Evolutionary conservation across 306 rosid species (phyloP).

Genomic region (Gillenia trifoliata): DNA sequence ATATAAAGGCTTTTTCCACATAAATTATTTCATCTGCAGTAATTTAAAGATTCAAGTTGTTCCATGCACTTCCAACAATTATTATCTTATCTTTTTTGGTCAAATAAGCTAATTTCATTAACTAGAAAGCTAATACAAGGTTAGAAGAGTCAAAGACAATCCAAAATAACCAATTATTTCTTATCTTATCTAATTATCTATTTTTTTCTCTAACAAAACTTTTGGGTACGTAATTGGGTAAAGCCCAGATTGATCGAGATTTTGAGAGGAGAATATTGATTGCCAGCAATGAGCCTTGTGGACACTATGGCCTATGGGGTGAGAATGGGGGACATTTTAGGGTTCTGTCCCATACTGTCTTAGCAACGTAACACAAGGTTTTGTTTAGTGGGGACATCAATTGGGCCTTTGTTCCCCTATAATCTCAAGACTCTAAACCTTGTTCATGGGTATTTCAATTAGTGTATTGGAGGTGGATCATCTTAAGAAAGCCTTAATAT

Average conservation of each 20-base stretch:
- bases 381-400: constrained; percentile 32
- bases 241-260: not conserved
- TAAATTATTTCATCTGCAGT: not conserved
- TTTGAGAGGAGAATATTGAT: constrained; percentile 14
- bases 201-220: not conserved
- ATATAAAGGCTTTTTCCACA: not conserved
- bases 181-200: constrained; percentile 14
- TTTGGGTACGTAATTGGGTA: constrained; percentile 5
- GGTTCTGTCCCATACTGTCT: constrained; percentile 41
- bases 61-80: not conserved
- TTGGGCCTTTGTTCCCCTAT: constrained; percentile 21
- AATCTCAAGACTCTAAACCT: not conserved
- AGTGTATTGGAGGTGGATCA: not conserved
- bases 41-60: not conserved
- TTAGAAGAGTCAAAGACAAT: no score
- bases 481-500: not conserved
- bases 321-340: constrained; percentile 21
- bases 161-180: not conserved
- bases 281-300: constrained; percentile 25
- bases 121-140: no score
- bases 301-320: constrained; percentile 16
- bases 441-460: not conserved
- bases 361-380: not conserved
- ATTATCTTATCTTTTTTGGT: constrained; percentile 31
- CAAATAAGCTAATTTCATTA: no score